These are phyloP conservation scores for Scedosporium boydii DNA, from an alignment of 2,329 filamentous ascomycete genomes.

Conservation along the genomic window DNA sequence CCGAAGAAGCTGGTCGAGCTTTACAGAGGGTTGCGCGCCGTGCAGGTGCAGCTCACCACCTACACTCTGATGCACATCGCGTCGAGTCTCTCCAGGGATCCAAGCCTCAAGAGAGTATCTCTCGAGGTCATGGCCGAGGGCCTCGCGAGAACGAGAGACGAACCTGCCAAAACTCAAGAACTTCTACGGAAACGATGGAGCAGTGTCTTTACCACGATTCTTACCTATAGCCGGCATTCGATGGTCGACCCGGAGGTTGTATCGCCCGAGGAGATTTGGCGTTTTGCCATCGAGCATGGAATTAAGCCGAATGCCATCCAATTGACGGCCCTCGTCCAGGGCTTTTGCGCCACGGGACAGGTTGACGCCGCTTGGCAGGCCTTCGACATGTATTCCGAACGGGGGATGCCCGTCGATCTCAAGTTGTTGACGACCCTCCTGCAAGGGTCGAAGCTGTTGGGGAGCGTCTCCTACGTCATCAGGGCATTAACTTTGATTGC, in stretches of 20 bases:
- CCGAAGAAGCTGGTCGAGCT: conserved; percentile 23
- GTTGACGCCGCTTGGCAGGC: conserved; percentile 54
- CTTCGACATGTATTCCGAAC: conserved; percentile 50
- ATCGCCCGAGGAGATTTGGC: neutral
- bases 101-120: conserved; percentile 3
- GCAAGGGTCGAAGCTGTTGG: conserved; percentile 53
- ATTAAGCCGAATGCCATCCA: conserved; percentile 52
- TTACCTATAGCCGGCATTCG: neutral
- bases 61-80: conserved; percentile 41
- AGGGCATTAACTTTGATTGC: conserved; percentile 7
- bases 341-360: conserved; percentile 58
- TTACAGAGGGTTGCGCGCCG: conserved; percentile 22
- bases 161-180: conserved; percentile 19
- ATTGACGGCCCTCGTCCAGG: conserved; percentile 61
- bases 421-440: conserved; percentile 63
- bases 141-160: neutral
- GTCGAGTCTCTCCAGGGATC: conserved; percentile 29
- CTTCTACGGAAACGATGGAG: conserved; percentile 28
- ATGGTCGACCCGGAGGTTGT: neutral
- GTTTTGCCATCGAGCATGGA: conserved; percentile 38
- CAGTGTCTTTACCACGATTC: conserved; percentile 43
- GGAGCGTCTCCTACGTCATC: conserved; percentile 41
- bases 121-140: conserved; percentile 2
- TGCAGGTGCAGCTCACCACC: conserved; percentile 22
- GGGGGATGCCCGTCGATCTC: conserved; percentile 52